phyloP scores from a whole-genome alignment of 2,329 filamentous ascomycete species.

The Aspergillus terreus region DNA sequence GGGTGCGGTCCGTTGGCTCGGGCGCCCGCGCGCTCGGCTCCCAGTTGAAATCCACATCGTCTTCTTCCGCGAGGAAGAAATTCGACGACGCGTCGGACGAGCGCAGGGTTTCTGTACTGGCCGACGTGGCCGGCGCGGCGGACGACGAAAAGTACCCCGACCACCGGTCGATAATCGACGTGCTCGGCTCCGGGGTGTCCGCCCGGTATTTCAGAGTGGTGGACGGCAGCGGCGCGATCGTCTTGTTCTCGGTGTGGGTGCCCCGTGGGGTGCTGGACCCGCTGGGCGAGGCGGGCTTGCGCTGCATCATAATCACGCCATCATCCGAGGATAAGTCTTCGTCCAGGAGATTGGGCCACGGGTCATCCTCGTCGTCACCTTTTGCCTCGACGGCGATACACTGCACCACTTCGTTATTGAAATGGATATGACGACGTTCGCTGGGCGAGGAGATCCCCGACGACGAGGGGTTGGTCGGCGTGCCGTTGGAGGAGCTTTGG shows the following conservation, averaged over 20 bases:
- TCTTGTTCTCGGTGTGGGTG: conserved; percentile 67
- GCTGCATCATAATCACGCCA: conserved; percentile 78
- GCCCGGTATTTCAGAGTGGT: conserved; percentile 82
- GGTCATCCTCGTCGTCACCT: conserved; percentile 61
- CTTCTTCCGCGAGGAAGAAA: conserved; percentile 60
- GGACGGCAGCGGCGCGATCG: conserved; percentile 80
- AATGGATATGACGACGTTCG: conserved; percentile 82
- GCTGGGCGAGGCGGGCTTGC: conserved; percentile 51
- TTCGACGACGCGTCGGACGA: conserved; percentile 65
- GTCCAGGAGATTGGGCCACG: conserved; percentile 36
- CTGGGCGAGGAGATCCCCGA: conserved; percentile 66
- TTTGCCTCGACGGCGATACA: conserved; percentile 91
- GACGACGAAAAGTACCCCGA: conserved; percentile 42
- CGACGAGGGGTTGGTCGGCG: conserved; percentile 65
- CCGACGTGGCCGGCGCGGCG: conserved; percentile 56
- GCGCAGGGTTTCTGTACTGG: conserved; percentile 74
- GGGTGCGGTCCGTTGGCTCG: conserved; percentile 12
- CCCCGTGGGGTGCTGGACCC: conserved; percentile 53
- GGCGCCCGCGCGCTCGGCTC: conserved; percentile 29
- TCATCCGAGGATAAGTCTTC: conserved; percentile 69
- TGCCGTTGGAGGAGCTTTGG: conserved; percentile 41
- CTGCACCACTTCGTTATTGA: conserved; percentile 92
- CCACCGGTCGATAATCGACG: conserved; percentile 28
- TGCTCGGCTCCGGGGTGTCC: conserved; percentile 64
- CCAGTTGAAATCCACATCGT: conserved; percentile 46